A percentile compares a stretch with the other conserved stretches of the same genome.
These are phyloP conservation scores for Penicillium psychrosexuale DNA, from an alignment of 2,329 filamentous ascomycete genomes.

Conservation along the genomic window DNA sequence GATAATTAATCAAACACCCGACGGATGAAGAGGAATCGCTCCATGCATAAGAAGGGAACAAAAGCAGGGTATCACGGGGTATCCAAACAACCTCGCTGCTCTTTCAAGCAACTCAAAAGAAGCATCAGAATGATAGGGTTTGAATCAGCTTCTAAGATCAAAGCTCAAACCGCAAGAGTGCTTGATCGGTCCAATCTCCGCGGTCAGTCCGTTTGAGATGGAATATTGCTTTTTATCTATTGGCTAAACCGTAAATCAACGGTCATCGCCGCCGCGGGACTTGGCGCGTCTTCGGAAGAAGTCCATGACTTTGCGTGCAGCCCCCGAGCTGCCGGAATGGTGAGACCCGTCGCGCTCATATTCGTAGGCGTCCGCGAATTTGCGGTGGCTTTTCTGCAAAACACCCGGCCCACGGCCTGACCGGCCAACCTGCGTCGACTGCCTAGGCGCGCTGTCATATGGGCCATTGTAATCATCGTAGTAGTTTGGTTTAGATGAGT, in stretches of 20 bases:
- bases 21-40: slow-evolving; percentile 35
- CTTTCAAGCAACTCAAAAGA: slow-evolving; percentile 23
- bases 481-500: slow-evolving; percentile 38
- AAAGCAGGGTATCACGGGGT: slow-evolving; percentile 42
- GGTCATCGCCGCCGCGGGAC: slow-evolving; percentile 57
- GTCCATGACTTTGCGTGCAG: slow-evolving; percentile 93
- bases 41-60: slow-evolving; percentile 33
- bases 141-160: slow-evolving; percentile 14
- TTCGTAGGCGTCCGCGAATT: slow-evolving; percentile 85
- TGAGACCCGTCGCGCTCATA: slow-evolving; percentile 59
- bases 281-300: slow-evolving; percentile 88
- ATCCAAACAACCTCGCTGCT: slow-evolving; percentile 40
- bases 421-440: slow-evolving; percentile 44
- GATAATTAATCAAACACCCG: slow-evolving; percentile 33
- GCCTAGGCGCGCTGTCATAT: slow-evolving; percentile 40
- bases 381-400: slow-evolving; percentile 79
- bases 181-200: slow-evolving; percentile 14
- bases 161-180: slow-evolving; percentile 13
- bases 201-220: background rate
- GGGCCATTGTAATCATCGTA: slow-evolving; percentile 50
- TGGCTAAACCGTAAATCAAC: slow-evolving; percentile 22
- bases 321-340: slow-evolving; percentile 78
- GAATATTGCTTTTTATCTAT: slow-evolving; percentile 8
- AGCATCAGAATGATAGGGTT: slow-evolving; percentile 12
- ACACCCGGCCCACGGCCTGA: slow-evolving; percentile 52